Evolutionary conservation across 495 filamentous ascomycete genomes (phyloP).

Genomic region (Pyrenula aspistea): DNA sequence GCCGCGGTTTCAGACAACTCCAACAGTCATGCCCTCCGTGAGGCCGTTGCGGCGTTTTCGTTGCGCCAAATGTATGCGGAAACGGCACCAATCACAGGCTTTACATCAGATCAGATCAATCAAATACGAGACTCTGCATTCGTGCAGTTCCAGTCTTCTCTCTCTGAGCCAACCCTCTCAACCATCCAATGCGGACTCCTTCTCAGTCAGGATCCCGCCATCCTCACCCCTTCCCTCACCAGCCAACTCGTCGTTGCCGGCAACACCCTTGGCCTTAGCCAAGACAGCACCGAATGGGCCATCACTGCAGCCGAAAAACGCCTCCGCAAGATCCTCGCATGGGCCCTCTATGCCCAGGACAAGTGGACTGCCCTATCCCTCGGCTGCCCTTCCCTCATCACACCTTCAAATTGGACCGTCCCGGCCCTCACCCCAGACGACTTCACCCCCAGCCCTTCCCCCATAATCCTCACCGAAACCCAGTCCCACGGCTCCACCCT

Average conservation of each 20-base stretch:
- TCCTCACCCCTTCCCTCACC: constrained; percentile 77
- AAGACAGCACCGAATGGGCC: constrained; percentile 43
- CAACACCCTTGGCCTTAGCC: constrained; percentile 44
- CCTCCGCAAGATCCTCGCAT: constrained; percentile 44
- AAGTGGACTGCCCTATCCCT: constrained; percentile 47
- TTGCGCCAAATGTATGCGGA: constrained; percentile 63
- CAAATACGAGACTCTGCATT: constrained; percentile 26
- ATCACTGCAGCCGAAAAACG: constrained; percentile 41
- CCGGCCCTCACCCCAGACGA: constrained; percentile 39
- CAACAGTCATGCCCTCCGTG: constrained; percentile 69
- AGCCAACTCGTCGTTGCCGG: constrained; percentile 54
- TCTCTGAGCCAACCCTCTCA: constrained; percentile 80
- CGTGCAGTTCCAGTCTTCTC: constrained; percentile 31
- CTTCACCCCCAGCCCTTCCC: constrained; percentile 26
- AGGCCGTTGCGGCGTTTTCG: constrained; percentile 69
- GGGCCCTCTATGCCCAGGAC: constrained; percentile 49
- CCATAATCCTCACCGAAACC: constrained; percentile 4
- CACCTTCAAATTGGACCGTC: constrained; percentile 45
- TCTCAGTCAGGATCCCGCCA: constrained; percentile 75
- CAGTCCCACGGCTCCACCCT: constrained; percentile 31
- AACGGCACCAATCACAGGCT: constrained; percentile 61
- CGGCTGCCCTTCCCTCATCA: constrained; percentile 43
- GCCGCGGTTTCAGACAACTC: constrained; percentile 72
- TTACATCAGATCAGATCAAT: constrained; percentile 56
- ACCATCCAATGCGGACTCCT: constrained; percentile 86